Evolutionary conservation across 2,329 filamentous ascomycete species (phyloP), one percentile per base, ranked within the genome.

Genomic region (Sporothrix pallida): DNA sequence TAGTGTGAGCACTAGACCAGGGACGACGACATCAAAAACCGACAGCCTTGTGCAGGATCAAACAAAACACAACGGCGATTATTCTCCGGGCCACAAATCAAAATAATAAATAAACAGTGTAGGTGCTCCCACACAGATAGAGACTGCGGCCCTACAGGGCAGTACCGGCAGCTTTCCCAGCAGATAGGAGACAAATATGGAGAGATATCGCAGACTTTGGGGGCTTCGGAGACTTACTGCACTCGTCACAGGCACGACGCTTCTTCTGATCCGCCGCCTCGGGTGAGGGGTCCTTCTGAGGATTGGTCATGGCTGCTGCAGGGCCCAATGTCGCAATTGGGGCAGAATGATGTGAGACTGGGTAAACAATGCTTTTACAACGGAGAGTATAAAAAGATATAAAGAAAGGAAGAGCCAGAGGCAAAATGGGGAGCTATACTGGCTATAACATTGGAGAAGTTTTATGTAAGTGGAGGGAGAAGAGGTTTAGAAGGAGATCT

Each of bases 181-280:
- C 23, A 12, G 15, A 68, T n/a, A 52, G 15, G 15, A 68, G 10
- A 68, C 26, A 68, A 9, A 56, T 37, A 69, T n/a, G 48, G 23
- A 48, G 62, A 48, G n/a, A 48, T 46, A 67, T 67, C 42, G 62
- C 62, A 67, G 42, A 67, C 62, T 48, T 48, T 48, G 26, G 60
- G 50, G 44, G 48, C 13, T 31, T 23, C 42, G 48, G 60, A 42
- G 10, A 85, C 88, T 81, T 85, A 91, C 90, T 86, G 81, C 90
- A 92, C 80, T 91, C 89, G 80, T 92, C 90, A 80, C 90, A 92
- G 75, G 89, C 89, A 67, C 88, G 85, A 75, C 87, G 88, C 78
- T 89, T 91, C 75, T 83, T 79, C 8, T 37, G 65, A 7, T 74
- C 60, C 56, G 63, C 65, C 56, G 52, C 58, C 7, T 37, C 52